Conservation (phyloP, 768 basidiomycete genomes). For the Tubosaeta sp. region DNA sequence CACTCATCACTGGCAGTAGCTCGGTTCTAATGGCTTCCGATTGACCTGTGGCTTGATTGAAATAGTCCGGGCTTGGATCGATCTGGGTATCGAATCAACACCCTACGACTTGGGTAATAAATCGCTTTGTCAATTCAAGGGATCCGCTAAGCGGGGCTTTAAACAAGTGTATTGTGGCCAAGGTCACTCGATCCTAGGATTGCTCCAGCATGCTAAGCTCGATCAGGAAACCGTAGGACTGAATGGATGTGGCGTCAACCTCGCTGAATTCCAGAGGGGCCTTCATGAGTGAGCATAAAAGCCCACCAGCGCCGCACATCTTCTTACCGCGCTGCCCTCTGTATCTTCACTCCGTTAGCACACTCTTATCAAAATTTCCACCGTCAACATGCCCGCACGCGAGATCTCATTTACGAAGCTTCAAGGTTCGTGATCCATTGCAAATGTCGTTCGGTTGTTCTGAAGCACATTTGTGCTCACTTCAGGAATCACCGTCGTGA, state of each 20-base stretch:
- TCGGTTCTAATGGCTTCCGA: too few relatives aligned
- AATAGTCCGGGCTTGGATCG: too few relatives aligned
- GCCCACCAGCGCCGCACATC: neutral
- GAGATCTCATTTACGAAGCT: slow-evolving; percentile 16
- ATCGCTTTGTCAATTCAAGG: neutral
- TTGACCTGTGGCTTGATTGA: too few relatives aligned
- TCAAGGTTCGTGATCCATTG: slow-evolving; percentile 22
- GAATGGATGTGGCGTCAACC: slow-evolving; percentile 2
- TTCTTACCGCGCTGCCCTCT: too few relatives aligned
- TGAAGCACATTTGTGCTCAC: neutral
- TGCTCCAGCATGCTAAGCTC: neutral
- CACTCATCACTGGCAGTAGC: too few relatives aligned
- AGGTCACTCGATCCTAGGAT: slow-evolving; percentile 20
- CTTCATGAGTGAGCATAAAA: slow-evolving; percentile 10
- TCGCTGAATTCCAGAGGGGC: slow-evolving; percentile 13
- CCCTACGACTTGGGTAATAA: too few relatives aligned
- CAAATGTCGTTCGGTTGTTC: neutral
- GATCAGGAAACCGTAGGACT: slow-evolving; percentile 9
- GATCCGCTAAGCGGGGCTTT: neutral
- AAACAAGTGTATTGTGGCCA: neutral
- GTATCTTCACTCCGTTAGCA: too few relatives aligned
- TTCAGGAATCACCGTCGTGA: slow-evolving; percentile 51
- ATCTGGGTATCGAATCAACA: too few relatives aligned
- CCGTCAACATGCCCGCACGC: slow-evolving; percentile 5
- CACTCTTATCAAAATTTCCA: slow-evolving; percentile 1